Evolutionary conservation across 2,329 filamentous ascomycete genomes (phyloP), one percentile per base, ranked within the genome.

Genomic region (Phoma sp.): DNA sequence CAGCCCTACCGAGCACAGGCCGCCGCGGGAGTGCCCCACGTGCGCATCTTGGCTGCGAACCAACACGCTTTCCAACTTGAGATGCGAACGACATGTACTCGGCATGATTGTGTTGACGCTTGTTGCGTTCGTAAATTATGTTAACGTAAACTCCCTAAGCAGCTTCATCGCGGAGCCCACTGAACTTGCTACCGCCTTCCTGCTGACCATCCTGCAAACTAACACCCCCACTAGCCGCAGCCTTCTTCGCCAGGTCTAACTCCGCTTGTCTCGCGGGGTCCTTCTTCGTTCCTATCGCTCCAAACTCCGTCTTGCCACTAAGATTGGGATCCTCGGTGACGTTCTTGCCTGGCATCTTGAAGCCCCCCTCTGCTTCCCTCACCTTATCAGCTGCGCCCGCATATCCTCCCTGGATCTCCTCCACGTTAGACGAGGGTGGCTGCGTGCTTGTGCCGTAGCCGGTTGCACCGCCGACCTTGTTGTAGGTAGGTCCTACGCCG

Each of bases 211-310:
- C 72, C 62, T 33, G 40, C 13, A 36, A 43, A 31, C 64, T 68
- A 45, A 71, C 73, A n/a, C 61, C 67, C 6, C 68, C 69, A 39
- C 58, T 60, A 50, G 73, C 61, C 33, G 72, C 73, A 58, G 72
- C 71, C 43, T 47, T 60, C 64, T 67, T 69, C 63, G 71, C 62
- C 36, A 77, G 67, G 44, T 74, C 67, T 17, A 63, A 49, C 69
- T 81, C 69, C 6, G 83, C 84, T 17, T 73, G 63, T 27, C 84
- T 74, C 2, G 79, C 80, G 3, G 85, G 84, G 62, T 88, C 85
- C 36, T 84, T 77, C 58, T 80, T 71, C 2, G 77, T 76, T 2
- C 85, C 85, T 56, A 87, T 81, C 22, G 84, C 80, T 1, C 57
- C 63, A 58, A 67, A 65, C 51, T 60, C 60, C 1, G 33, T 59